Evolutionary conservation across 2,329 filamentous ascomycete genomes (phyloP).

Genomic region (Sarocladium strictum): DNA sequence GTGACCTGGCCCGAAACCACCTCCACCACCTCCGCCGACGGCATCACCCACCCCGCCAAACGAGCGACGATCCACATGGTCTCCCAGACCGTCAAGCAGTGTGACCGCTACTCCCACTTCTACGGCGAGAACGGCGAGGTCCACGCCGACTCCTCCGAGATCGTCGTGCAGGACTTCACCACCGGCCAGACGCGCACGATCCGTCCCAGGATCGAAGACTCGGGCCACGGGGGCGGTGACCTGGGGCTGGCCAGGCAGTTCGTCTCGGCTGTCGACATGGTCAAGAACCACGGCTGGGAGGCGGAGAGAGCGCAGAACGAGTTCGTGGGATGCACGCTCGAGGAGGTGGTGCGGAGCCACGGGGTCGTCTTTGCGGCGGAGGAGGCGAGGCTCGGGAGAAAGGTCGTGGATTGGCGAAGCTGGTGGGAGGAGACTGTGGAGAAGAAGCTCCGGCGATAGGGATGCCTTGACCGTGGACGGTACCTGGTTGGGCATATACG

Average conservation of each 20-base stretch:
- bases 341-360: constrained; percentile 85
- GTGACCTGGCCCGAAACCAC: constrained; percentile 71
- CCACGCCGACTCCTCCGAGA: constrained; percentile 72
- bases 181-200: constrained; percentile 26
- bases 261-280: constrained; percentile 71
- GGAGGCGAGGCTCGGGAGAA: constrained; percentile 65
- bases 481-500: no score
- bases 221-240: constrained; percentile 35
- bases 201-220: constrained; percentile 23
- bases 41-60: constrained; percentile 51
- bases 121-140: constrained; percentile 87
- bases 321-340: constrained; percentile 74
- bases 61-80: constrained; percentile 92
- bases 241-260: constrained; percentile 70
- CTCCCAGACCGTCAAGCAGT: constrained; percentile 80
- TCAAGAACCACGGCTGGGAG: constrained; percentile 63
- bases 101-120: constrained; percentile 75
- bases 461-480: no score
- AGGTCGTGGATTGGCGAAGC: constrained; percentile 65
- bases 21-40: background rate
- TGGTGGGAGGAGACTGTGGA: constrained; percentile 60
- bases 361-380: constrained; percentile 93
- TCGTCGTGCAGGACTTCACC: constrained; percentile 61
- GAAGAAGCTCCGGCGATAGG: constrained; percentile 12
- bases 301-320: constrained; percentile 67